Conservation (phyloP, 2,329 filamentous ascomycete genomes). For the Ophiostoma angusticollis region DNA sequence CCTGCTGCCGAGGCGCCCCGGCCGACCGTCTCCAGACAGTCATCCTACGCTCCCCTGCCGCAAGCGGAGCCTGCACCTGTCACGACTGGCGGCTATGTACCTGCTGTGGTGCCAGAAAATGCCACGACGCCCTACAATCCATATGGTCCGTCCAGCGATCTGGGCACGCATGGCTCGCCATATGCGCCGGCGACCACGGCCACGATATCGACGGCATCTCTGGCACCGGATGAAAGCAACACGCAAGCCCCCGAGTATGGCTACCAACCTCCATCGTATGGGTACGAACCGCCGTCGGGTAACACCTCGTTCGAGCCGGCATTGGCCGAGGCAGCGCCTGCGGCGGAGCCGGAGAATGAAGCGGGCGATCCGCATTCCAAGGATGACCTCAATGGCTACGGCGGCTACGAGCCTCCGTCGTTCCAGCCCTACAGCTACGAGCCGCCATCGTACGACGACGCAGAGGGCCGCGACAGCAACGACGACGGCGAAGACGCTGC, state of each 20-base stretch:
- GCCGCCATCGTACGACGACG: slow-evolving; percentile 37
- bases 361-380: slow-evolving; percentile 3
- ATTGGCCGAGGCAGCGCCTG: neutral
- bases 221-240: neutral
- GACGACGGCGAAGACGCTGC: slow-evolving; percentile 28
- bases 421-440: slow-evolving; percentile 48
- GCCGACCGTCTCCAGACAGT: slow-evolving; percentile 17
- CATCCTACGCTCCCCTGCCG: slow-evolving; percentile 16
- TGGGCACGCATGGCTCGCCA: slow-evolving; percentile 11
- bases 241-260: slow-evolving; percentile 9
- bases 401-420: slow-evolving; percentile 47
- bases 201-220: neutral
- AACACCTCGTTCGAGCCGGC: slow-evolving; percentile 19
- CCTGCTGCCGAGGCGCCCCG: neutral
- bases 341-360: slow-evolving; percentile 5
- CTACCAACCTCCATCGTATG: slow-evolving; percentile 36
- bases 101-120: neutral
- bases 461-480: slow-evolving; percentile 27
- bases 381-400: slow-evolving; percentile 16
- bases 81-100: slow-evolving; percentile 7
- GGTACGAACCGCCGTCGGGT: slow-evolving; percentile 36
- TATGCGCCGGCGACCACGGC: slow-evolving; percentile 10
- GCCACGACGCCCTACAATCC: slow-evolving; percentile 8
- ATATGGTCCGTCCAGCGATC: slow-evolving; percentile 9
- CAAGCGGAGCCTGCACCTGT: slow-evolving; percentile 8